Percentiles rank a stretch among this genome's conserved stretches.
phyloP scores from a whole-genome alignment of 805 yeast species.

The Saturnispora diversa region DNA sequence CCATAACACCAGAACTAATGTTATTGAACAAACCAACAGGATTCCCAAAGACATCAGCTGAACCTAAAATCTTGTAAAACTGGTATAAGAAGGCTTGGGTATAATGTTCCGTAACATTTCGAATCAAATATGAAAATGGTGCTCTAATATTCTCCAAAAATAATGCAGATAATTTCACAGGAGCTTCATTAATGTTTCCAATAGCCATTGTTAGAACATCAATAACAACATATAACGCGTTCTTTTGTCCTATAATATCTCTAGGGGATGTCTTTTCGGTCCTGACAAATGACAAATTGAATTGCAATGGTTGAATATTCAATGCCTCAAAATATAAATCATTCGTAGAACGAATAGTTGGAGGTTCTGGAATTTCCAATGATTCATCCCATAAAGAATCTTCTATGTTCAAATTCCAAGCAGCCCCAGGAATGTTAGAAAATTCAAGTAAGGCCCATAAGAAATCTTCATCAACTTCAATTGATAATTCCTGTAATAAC shows the following conservation, averaged over 20 bases:
- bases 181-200: slow-evolving; percentile 96
- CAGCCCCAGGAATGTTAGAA: slow-evolving; percentile 70
- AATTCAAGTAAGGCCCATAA: slow-evolving; percentile 75
- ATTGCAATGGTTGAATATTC: slow-evolving; percentile 84
- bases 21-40: slow-evolving; percentile 96
- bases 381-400: slow-evolving; percentile 50
- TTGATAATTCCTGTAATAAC: slow-evolving; percentile 80
- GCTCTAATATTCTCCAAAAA: slow-evolving; percentile 84
- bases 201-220: slow-evolving; percentile 92
- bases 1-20: slow-evolving; percentile 90
- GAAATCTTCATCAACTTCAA: slow-evolving; percentile 93
- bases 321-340: slow-evolving; percentile 90
- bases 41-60: slow-evolving; percentile 93
- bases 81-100: slow-evolving; percentile 89
- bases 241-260: slow-evolving; percentile 47
- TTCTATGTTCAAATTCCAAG: slow-evolving; percentile 46
- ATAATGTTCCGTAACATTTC: slow-evolving; percentile 74
- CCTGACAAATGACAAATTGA: slow-evolving; percentile 84
- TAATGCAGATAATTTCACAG: slow-evolving; percentile 79
- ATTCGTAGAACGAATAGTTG: slow-evolving; percentile 39
- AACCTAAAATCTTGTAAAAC: slow-evolving; percentile 84
- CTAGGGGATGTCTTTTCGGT: slow-evolving; percentile 65
- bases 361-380: slow-evolving; percentile 65
- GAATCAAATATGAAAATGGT: slow-evolving; percentile 64
- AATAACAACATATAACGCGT: slow-evolving; percentile 64